Conservation (phyloP, 2,329 filamentous ascomycete genomes). For the Fusarium euwallaceae region DNA sequence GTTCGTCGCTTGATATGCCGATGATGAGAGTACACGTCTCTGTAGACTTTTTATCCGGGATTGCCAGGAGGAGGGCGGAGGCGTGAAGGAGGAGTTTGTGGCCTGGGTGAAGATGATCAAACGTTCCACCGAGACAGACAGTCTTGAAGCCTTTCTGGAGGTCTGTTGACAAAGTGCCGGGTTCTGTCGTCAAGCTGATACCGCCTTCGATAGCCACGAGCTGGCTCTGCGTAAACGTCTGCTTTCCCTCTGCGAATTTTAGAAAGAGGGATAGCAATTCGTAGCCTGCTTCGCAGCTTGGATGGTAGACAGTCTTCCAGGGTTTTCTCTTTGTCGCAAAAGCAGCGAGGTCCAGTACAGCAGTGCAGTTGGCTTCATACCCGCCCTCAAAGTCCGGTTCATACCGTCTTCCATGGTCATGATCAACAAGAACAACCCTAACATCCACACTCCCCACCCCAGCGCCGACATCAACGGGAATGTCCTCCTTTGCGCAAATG, state of each 20-base stretch:
- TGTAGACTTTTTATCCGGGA: constrained; percentile 55
- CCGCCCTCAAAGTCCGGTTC: constrained; percentile 51
- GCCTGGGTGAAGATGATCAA: constrained; percentile 94
- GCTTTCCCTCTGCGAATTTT: constrained; percentile 60
- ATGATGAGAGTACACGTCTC: constrained; percentile 75
- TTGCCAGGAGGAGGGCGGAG: constrained; percentile 77
- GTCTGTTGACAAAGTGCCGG: background rate
- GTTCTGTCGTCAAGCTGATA: constrained; percentile 55
- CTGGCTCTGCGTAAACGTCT: constrained; percentile 63
- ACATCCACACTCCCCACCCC: constrained; percentile 79
- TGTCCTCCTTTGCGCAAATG: constrained; percentile 73
- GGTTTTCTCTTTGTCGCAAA: constrained; percentile 67
- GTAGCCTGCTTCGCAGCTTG: constrained; percentile 74
- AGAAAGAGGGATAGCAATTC: constrained; percentile 66
- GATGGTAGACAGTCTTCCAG: constrained; percentile 76
- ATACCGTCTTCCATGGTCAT: constrained; percentile 57
- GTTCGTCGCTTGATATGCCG: constrained; percentile 88
- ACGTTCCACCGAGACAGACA: constrained; percentile 91
- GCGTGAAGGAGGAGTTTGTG: constrained; percentile 98
- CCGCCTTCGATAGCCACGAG: constrained; percentile 67
- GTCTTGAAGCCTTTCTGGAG: constrained; percentile 43
- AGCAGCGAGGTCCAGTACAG: constrained; percentile 63
- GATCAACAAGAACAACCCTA: constrained; percentile 80
- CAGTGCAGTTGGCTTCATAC: constrained; percentile 60
- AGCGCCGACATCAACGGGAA: constrained; percentile 68